Evolutionary conservation across 345 rosid genomes (phyloP).

Genomic region (Brassica juncea): DNA sequence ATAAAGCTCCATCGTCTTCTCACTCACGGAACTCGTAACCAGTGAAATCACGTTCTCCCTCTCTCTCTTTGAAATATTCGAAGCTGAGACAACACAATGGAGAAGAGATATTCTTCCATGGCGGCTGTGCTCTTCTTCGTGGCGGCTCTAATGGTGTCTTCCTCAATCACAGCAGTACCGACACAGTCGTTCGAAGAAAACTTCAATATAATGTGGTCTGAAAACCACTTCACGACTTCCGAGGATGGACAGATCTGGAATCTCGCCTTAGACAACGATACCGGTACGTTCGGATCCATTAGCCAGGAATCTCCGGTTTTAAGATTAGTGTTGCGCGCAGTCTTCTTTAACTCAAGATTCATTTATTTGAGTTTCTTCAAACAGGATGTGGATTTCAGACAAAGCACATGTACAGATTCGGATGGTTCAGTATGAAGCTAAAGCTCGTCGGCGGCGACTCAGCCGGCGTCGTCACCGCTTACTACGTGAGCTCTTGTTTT

Average conservation of each 20-base stretch:
- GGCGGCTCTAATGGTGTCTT: constrained; percentile 43
- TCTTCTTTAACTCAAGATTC: not conserved
- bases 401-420: constrained; percentile 86
- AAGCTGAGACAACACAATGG: constrained; percentile 41
- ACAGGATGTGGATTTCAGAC: constrained; percentile 96
- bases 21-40: constrained; percentile 33
- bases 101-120: constrained; percentile 40
- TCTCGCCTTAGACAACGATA: constrained; percentile 83
- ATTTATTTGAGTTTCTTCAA: constrained; percentile 8
- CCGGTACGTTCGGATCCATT: constrained; percentile 51
- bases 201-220: constrained; percentile 92
- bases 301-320: not conserved
- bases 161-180: constrained; percentile 44
- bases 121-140: constrained; percentile 39
- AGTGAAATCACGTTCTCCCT: constrained; percentile 31
- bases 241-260: constrained; percentile 97
- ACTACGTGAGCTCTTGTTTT: constrained; percentile 55
- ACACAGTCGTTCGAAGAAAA: constrained; percentile 74
- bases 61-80: constrained; percentile 24
- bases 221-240: constrained; percentile 87
- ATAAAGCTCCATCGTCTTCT: constrained; percentile 24
- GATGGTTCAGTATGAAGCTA: constrained; percentile 98
- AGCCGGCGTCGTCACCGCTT: constrained; percentile 97
- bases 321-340: not conserved
- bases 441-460: constrained; percentile 95